Evolutionary conservation across 2,329 filamentous ascomycete species (phyloP), one percentile per base, ranked within the genome.

Genomic region (Penicillium crustosum): DNA sequence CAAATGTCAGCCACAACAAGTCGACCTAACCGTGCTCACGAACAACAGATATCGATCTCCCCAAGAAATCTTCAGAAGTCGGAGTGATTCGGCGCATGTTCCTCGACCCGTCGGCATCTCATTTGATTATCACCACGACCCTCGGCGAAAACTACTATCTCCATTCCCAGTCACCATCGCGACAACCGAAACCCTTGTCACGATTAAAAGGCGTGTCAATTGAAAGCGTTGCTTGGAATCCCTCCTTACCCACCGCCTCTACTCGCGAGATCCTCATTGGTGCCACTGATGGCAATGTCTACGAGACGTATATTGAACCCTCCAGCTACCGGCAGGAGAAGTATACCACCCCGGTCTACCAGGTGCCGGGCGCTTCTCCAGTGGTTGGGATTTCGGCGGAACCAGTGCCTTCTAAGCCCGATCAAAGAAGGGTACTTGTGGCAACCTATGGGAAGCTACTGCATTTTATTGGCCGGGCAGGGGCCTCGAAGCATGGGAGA

Each of bases 91-190:
- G 90, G 66, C 91, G 90, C 79, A 91, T 99, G 85, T 99, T 99
- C 78, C 89, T 99, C 70, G 94, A 99, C 71, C 93, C 94, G 29
- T 96, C 93, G 12, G 94, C 94, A 29, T 97, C 92, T 6, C 94
- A 99, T 78, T 82, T 99, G 29, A 85, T 99, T 63, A 87, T 99
- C 66, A 92, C 89, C 72, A 99, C 94, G 3, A 89, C 91, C 6
- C 85, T 92, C 41, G 92, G 92, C 72, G 94, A 99, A 76, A 97
- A 96, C 78, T 99, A 93, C 80, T 99, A 99, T 76, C 89, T 99
- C 10, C 94, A 99, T 74, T 93, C 92, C 12, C 93, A 97, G 73
- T 94, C 55, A 48, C 55, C 49, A 21, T 48, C 93, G 35, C 89
- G 91, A 66, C 89, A 93, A 64, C 92, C 93, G 2, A 91, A 94